Conservation (phyloP, 305 asterid species). For the Fraxinus albicans region DNA sequence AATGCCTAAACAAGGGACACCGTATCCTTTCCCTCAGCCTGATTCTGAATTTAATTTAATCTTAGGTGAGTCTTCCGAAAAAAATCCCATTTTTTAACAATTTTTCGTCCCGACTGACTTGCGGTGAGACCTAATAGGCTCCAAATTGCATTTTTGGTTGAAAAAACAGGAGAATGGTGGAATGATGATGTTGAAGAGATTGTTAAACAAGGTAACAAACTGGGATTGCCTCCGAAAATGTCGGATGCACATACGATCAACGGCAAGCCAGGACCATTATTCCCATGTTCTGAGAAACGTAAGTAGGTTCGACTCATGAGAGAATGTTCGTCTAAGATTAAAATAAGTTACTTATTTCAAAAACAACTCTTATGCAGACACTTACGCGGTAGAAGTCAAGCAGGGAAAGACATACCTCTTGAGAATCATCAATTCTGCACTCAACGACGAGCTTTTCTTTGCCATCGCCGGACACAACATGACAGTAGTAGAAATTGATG, state of each 20-base stretch:
- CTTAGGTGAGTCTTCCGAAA: constrained; percentile 36
- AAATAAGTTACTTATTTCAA: background rate
- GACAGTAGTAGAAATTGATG: constrained; percentile 66
- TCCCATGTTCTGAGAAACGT: constrained; percentile 59
- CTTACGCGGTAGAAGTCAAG: constrained; percentile 54
- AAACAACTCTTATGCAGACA: constrained; percentile 33
- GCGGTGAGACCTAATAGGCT: background rate
- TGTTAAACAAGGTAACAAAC: constrained; percentile 46
- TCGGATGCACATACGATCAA: constrained; percentile 66
- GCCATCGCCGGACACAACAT: constrained; percentile 55
- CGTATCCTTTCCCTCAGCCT: constrained; percentile 68
- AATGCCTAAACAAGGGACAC: constrained; percentile 56
- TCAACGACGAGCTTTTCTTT: constrained; percentile 59
- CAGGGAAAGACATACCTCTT: constrained; percentile 60
- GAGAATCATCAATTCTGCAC: constrained; percentile 62
- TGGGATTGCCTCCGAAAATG: constrained; percentile 54
- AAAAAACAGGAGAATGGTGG: constrained; percentile 65
- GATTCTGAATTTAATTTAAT: constrained; percentile 39
- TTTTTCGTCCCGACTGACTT: background rate
- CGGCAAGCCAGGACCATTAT: constrained; percentile 62
- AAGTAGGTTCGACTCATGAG: constrained; percentile 3
- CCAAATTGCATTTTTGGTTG: background rate
- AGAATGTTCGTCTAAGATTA: background rate
- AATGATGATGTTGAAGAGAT: constrained; percentile 52
- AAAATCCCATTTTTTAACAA: background rate